These are phyloP conservation scores for Prunus mongolica DNA, from an alignment of 306 rosid genomes.

Conservation along the genomic window DNA sequence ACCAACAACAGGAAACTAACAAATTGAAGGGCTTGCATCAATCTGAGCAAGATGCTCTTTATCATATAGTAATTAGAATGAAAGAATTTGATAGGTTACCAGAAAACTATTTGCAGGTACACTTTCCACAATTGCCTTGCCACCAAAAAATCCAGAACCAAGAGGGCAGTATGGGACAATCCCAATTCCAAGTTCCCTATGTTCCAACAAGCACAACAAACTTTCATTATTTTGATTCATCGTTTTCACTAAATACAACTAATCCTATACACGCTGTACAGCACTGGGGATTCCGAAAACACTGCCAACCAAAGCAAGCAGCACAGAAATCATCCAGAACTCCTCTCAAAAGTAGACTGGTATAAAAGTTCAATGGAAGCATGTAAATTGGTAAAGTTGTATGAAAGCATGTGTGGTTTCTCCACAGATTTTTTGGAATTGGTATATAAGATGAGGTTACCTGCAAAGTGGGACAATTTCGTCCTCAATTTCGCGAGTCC, in stretches of 20 bases:
- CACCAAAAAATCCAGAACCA: constrained; percentile 29
- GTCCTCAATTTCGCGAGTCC: constrained; percentile 63
- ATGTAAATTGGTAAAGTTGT: too few relatives aligned
- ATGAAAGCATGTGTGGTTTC: too few relatives aligned
- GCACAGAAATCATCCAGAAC: too few relatives aligned
- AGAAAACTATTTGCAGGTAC: constrained; percentile 17
- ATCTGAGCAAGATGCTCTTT: background rate
- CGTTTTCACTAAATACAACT: background rate
- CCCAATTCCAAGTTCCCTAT: constrained; percentile 29
- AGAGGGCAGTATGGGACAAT: constrained; percentile 28
- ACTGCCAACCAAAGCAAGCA: background rate
- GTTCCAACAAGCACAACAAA: background rate
- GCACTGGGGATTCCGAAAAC: background rate
- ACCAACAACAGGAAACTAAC: too few relatives aligned
- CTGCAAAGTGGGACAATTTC: constrained; percentile 62
- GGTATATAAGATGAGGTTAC: constrained; percentile 22
- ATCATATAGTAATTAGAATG: background rate
- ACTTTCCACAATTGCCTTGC: constrained; percentile 21
- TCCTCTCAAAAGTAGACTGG: too few relatives aligned
- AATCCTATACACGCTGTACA: background rate
- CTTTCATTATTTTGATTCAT: background rate
- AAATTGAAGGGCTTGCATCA: too few relatives aligned
- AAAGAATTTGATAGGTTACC: constrained; percentile 2
- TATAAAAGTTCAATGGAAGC: too few relatives aligned
- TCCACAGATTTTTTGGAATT: background rate